phyloP scores from a whole-genome alignment of 2,329 filamentous ascomycete genomes.

The Phialemoniopsis sp. region DNA sequence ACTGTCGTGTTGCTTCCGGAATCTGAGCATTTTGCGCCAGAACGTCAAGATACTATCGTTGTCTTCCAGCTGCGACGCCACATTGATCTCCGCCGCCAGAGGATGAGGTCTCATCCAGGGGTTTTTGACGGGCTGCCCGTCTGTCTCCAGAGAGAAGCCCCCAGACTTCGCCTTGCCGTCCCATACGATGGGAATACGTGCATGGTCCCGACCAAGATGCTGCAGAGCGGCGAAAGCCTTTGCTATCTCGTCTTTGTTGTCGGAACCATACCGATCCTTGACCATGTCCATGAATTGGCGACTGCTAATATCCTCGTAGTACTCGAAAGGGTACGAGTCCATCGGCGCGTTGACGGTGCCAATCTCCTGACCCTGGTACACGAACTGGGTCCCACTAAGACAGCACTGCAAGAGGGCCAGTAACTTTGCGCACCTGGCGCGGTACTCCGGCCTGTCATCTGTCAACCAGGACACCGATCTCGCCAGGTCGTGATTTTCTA shows the following conservation, averaged over 20 bases:
- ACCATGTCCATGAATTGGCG: too few species aligned
- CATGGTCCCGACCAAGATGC: slow-evolving; percentile 60
- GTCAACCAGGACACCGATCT: slow-evolving; percentile 50
- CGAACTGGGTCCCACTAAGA: slow-evolving; percentile 48
- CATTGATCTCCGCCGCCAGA: slow-evolving; percentile 51
- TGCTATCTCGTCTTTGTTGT: slow-evolving; percentile 31
- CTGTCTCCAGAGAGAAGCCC: too few species aligned
- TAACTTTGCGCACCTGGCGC: slow-evolving; percentile 45
- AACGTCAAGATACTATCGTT: slow-evolving; percentile 50
- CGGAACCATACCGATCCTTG: too few species aligned
- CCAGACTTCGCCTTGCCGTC: too few species aligned
- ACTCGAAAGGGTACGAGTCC: slow-evolving; percentile 41
- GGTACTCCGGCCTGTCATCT: slow-evolving; percentile 34
- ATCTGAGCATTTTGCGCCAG: slow-evolving; percentile 51
- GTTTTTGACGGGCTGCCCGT: too few species aligned
- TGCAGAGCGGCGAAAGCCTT: slow-evolving; percentile 49
- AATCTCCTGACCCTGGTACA: slow-evolving; percentile 60
- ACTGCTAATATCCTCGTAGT: slow-evolving; percentile 45
- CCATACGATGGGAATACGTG: slow-evolving; percentile 65
- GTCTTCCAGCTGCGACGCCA: slow-evolving; percentile 39
- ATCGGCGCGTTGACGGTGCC: slow-evolving; percentile 52
- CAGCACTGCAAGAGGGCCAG: slow-evolving; percentile 42
- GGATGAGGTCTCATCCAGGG: slow-evolving; percentile 66
- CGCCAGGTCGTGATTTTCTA: slow-evolving; percentile 61
- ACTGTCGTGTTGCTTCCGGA: slow-evolving; percentile 53